These are phyloP conservation scores for Termitomyces sp. DNA, from an alignment of 768 basidiomycete species.

Conservation along the genomic window DNA sequence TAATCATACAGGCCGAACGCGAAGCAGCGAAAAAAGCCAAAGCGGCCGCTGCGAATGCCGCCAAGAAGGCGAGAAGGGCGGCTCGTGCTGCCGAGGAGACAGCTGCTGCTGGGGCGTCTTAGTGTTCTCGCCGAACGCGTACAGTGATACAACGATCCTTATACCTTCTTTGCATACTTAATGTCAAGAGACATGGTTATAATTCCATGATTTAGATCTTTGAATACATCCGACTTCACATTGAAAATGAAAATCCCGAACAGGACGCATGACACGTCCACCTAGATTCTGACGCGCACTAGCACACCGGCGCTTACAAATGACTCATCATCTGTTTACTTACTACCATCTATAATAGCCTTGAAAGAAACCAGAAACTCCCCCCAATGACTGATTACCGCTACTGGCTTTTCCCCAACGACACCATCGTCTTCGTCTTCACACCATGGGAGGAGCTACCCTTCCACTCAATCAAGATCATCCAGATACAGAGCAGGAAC, in stretches of 20 bases:
- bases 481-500: background rate
- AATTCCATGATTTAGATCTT: background rate
- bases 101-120: background rate
- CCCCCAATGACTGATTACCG: background rate
- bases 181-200: background rate
- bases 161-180: background rate
- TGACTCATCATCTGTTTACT: too few species aligned
- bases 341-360: too few species aligned
- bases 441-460: conserved; percentile 6
- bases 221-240: background rate
- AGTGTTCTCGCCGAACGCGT: background rate
- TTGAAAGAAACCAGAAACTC: too few species aligned
- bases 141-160: background rate
- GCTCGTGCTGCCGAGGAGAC: conserved; percentile 48
- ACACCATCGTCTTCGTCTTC: background rate
- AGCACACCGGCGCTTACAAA: too few species aligned
- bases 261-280: too few species aligned
- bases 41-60: conserved; percentile 82
- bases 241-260: too few species aligned
- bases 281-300: too few species aligned
- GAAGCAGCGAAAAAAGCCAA: conserved; percentile 84
- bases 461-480: background rate
- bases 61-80: conserved; percentile 81
- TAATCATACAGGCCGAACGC: conserved; percentile 45
- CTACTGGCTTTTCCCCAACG: background rate